Conservation (phyloP, 2,329 filamentous ascomycete genomes). For the Teratosphaeria destructans region DNA sequence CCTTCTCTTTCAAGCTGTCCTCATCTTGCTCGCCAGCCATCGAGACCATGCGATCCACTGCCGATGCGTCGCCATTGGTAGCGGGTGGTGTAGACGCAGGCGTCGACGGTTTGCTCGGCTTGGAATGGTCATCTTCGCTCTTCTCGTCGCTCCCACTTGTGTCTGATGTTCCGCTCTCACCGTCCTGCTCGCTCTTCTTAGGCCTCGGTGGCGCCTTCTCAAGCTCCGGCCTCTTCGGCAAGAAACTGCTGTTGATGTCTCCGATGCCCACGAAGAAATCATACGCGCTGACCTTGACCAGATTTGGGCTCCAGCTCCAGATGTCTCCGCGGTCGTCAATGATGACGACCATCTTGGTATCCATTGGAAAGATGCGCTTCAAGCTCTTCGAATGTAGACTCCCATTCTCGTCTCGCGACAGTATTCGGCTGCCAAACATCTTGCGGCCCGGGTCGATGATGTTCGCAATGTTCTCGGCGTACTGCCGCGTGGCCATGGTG, state of each 20-base stretch:
- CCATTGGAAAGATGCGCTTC: slow-evolving; percentile 84
- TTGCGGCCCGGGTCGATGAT: slow-evolving; percentile 85
- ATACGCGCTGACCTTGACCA: slow-evolving; percentile 90
- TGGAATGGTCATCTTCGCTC: slow-evolving; percentile 1
- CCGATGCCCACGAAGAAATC: slow-evolving; percentile 98
- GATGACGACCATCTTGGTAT: slow-evolving; percentile 98
- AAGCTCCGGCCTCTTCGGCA: slow-evolving; percentile 60
- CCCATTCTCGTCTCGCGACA: slow-evolving; percentile 94
- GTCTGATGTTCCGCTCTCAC: background rate
- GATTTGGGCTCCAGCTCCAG: slow-evolving; percentile 85
- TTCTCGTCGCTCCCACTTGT: slow-evolving; percentile 8
- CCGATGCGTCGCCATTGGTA: slow-evolving; percentile 40
- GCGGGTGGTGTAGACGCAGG: slow-evolving; percentile 4
- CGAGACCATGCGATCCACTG: slow-evolving; percentile 64
- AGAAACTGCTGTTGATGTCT: slow-evolving; percentile 95
- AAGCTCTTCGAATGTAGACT: slow-evolving; percentile 85
- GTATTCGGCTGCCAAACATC: slow-evolving; percentile 86
- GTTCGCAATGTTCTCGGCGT: slow-evolving; percentile 80
- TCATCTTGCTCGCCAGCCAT: slow-evolving; percentile 65
- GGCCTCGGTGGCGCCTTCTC: slow-evolving; percentile 19
- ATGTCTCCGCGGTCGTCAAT: slow-evolving; percentile 96
- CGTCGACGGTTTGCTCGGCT: slow-evolving; percentile 6
- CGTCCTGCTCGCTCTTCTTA: slow-evolving; percentile 2
- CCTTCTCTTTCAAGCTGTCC: slow-evolving; percentile 60
- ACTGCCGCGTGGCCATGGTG: slow-evolving; percentile 97